A percentile compares a stretch with the other conserved stretches of the same genome.
Conservation (phyloP, 495 filamentous ascomycete species). For the Xylaria scruposa region DNA sequence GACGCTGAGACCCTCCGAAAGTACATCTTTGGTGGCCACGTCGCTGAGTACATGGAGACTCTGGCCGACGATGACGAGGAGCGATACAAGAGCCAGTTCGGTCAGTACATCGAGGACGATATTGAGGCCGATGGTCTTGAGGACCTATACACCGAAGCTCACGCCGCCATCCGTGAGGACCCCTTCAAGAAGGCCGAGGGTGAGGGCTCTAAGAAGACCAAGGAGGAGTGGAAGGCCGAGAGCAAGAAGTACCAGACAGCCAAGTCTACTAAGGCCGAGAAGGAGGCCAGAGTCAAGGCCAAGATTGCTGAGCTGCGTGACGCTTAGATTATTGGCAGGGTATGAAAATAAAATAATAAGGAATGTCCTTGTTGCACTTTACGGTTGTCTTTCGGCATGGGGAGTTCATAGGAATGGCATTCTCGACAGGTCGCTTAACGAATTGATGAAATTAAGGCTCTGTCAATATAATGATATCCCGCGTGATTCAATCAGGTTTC, state of each 20-base stretch:
- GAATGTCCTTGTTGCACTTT: conserved; percentile 33
- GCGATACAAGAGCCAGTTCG: conserved; percentile 97
- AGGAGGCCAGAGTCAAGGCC: conserved; percentile 77
- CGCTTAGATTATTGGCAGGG: conserved; percentile 43
- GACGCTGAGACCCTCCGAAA: conserved; percentile 95
- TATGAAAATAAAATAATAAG: conserved; percentile 36
- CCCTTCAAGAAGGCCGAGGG: conserved; percentile 93
- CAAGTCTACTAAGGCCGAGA: conserved; percentile 84
- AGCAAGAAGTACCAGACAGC: conserved; percentile 79
- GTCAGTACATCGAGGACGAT: conserved; percentile 94
- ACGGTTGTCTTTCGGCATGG: conserved; percentile 42
- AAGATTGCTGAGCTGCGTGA: conserved; percentile 79
- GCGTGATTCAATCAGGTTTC: conserved; percentile 22
- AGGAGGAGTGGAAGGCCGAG: conserved; percentile 97
- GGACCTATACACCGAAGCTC: conserved; percentile 94
- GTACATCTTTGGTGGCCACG: conserved; percentile 98
- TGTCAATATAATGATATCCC: conserved; percentile 36
- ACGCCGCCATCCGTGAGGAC: conserved; percentile 97
- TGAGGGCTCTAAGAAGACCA: conserved; percentile 82
- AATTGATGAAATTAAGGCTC: conserved; percentile 45
- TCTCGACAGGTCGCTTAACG: conserved; percentile 39
- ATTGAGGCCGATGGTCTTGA: conserved; percentile 96
- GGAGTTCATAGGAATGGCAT: conserved; percentile 45
- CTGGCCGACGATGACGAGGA: conserved; percentile 99
- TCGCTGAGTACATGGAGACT: conserved; percentile 99